Conservation (phyloP, 257 asterid species). For the Datura wrightii region DNA sequence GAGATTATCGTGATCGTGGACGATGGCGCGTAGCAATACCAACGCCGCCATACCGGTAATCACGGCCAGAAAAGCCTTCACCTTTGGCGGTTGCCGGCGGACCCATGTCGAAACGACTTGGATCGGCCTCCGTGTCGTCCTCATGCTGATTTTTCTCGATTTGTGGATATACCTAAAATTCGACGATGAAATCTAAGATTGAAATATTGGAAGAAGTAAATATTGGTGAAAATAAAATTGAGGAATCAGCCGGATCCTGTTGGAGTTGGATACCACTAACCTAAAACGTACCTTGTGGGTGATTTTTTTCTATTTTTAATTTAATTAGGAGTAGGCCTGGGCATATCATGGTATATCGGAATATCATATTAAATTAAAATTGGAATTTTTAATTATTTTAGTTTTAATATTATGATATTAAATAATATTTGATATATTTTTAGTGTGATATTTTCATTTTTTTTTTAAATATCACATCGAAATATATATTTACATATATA, state of each 20-base stretch:
- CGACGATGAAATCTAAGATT: neutral
- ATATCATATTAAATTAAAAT: no score
- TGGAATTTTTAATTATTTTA: no score
- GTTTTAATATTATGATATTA: no score
- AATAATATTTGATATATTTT: no score
- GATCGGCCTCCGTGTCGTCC: conserved; percentile 66
- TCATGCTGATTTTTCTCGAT: conserved; percentile 43
- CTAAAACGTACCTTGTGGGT: neutral
- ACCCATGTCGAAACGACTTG: conserved; percentile 68
- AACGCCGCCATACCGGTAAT: conserved; percentile 71
- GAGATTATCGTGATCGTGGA: conserved; percentile 78
- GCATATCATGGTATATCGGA: no score
- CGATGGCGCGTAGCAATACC: conserved; percentile 68
- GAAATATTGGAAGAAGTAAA: neutral
- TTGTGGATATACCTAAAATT: neutral
- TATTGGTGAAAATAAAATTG: neutral
- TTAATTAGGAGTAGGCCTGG: no score
- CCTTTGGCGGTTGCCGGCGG: conserved; percentile 86
- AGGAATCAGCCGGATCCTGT: neutral
- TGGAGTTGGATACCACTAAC: conserved; percentile 4
- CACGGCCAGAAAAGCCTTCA: conserved; percentile 77
- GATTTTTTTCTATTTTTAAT: neutral
- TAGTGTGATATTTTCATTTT: no score
- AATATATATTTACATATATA: no score
- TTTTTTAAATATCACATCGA: no score